phyloP scores from a whole-genome alignment of 495 filamentous ascomycete species.

The Apiosordaria backusii region DNA sequence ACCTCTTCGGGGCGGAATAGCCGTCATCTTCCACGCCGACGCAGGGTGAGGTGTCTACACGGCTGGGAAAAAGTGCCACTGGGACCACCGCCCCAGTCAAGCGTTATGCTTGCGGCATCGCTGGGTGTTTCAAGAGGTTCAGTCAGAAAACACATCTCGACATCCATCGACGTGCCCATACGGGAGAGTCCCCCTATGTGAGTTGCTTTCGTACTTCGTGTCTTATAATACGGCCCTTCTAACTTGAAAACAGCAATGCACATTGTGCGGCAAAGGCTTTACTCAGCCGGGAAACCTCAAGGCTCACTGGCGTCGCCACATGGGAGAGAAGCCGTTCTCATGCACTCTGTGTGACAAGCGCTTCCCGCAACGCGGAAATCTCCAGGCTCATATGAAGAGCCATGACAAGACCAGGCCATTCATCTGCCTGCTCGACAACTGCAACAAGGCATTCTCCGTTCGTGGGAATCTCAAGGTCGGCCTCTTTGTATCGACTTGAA shows the following conservation, averaged over 20 bases:
- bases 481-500: not conserved
- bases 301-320: slow-evolving; percentile 42
- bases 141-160: slow-evolving; percentile 92
- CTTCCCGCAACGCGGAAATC: slow-evolving; percentile 86
- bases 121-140: slow-evolving; percentile 77
- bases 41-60: slow-evolving; percentile 30
- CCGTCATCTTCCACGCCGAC: not conserved
- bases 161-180: slow-evolving; percentile 86
- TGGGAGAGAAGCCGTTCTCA: slow-evolving; percentile 79
- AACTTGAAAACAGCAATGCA: slow-evolving; percentile 28
- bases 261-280: slow-evolving; percentile 78
- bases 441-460: slow-evolving; percentile 81
- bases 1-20: not conserved
- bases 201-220: slow-evolving; percentile 31
- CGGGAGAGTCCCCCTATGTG: slow-evolving; percentile 88
- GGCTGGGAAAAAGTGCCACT: not conserved
- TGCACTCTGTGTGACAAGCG: slow-evolving; percentile 81
- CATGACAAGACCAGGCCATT: slow-evolving; percentile 77
- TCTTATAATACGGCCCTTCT: not conserved
- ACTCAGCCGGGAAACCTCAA: slow-evolving; percentile 89
- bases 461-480: slow-evolving; percentile 83
- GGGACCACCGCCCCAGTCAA: slow-evolving; percentile 33
- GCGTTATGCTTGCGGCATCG: slow-evolving; percentile 71
- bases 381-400: slow-evolving; percentile 80
- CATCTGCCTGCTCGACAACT: slow-evolving; percentile 73